Conservation (phyloP, 192 early-diverging fungal genomes). For the Spizellomyces sp. region DNA sequence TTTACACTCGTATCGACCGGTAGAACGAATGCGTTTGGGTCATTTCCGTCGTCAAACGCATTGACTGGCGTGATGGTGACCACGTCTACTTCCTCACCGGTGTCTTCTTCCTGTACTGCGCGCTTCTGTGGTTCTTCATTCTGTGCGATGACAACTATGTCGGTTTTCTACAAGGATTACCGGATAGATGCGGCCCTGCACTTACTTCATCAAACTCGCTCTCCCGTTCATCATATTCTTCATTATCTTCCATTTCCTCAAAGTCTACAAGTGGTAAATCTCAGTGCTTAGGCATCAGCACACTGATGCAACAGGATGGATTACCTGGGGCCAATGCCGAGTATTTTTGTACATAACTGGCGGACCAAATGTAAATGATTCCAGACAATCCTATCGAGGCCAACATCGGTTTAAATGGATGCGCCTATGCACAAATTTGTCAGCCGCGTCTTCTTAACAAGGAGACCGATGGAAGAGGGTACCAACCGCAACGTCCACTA, state of each 20-base stretch:
- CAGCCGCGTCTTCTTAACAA: neutral
- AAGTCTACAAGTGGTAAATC: conserved; percentile 56
- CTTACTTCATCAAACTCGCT: conserved; percentile 87
- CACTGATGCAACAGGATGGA: neutral
- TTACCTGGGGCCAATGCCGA: conserved; percentile 86
- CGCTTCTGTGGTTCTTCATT: conserved; percentile 5
- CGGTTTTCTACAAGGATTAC: neutral
- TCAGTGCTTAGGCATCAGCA: conserved; percentile 3
- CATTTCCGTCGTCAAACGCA: conserved; percentile 10
- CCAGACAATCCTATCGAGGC: conserved; percentile 81
- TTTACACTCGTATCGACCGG: neutral
- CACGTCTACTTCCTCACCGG: conserved; percentile 10
- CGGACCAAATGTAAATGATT: conserved; percentile 85
- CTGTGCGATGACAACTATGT: neutral
- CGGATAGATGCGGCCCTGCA: neutral
- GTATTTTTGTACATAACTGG: conserved; percentile 82
- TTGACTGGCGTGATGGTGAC: conserved; percentile 22
- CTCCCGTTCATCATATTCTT: conserved; percentile 91
- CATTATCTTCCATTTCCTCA: conserved; percentile 89
- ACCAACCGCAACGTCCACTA: conserved; percentile 77
- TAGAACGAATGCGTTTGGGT: conserved; percentile 6
- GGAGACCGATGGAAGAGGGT: neutral
- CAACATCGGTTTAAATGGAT: conserved; percentile 82
- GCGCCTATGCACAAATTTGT: conserved; percentile 59
- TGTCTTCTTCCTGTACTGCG: neutral